Evolutionary conservation across 257 asterid genomes (phyloP), one percentile per base, ranked within the genome.

Genomic region (Cruciata laevipes): DNA sequence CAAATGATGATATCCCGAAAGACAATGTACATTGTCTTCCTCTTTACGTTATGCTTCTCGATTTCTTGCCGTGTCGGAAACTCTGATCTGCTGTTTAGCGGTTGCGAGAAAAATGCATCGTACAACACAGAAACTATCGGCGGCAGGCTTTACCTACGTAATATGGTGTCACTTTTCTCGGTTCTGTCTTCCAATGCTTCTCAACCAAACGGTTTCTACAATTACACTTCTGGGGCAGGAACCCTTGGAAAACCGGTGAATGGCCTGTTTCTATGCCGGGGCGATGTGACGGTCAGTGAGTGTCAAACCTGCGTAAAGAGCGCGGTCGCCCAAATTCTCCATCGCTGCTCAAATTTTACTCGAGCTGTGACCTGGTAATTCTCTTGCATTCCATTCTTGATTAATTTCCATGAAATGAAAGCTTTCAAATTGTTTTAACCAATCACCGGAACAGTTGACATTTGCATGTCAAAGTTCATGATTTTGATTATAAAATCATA

Each of bases 181-280:
- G 21, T 59, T 53, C 58, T 75, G 0, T 27, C 76, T 17, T 60
- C 77, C 3, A 66, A 78, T 5, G 55, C 68, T 21, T 63, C 69
- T 23, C 31, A 17, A 0, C 42, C 61, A 17, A 69, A 55, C 1
- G 70, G 78, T 23, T 75, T 75, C 61, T 61, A 55, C 60, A 68
- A 72, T 53, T 32, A 53, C 44, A 68, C 78, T 5, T 57, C 5
- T 0, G 83, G 76, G 6, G 58, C n/a, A 44, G 52, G 52, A 10
- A 12, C 0, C 73, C 0, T 32, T 52, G 6, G 40, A 59, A 21
- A 14, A 5, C 25, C 24, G 5, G 66, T 20, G 17, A 52, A 67
- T 11, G 79, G 71, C 25, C 35, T 78, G 25, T 68, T 60, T 37
- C 69, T 78, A 42, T 80, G 82, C 30, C 74, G 78, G 13, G 80